Percentiles rank a stretch among this genome's conserved stretches.
Evolutionary conservation across 176 grass and related monocot genomes (phyloP).

Genomic region (Saccharum spontaneum): DNA sequence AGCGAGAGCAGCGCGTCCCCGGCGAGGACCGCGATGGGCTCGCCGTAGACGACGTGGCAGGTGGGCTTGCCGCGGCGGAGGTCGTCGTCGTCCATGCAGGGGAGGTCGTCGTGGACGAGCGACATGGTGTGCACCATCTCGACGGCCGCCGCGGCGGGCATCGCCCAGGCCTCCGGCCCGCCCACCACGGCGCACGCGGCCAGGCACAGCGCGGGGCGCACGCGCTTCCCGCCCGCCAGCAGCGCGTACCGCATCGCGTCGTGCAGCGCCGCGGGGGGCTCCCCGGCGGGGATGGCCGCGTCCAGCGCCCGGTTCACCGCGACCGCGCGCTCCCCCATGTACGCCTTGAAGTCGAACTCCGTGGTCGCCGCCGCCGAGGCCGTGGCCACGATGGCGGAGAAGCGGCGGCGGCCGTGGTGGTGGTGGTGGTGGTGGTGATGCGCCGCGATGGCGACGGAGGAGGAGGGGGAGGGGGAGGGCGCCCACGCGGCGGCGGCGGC

Average conservation of each 20-base stretch:
- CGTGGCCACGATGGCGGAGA: neutral
- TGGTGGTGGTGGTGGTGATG: no score
- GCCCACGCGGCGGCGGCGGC: neutral
- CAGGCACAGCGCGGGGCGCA: slow-evolving; percentile 67
- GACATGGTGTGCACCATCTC: slow-evolving; percentile 97
- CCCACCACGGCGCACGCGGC: slow-evolving; percentile 61
- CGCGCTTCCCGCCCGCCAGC: slow-evolving; percentile 77
- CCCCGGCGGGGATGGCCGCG: slow-evolving; percentile 39
- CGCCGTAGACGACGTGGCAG: slow-evolving; percentile 68
- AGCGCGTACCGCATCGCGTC: slow-evolving; percentile 87
- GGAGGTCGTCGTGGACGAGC: slow-evolving; percentile 78
- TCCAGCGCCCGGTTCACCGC: slow-evolving; percentile 63
- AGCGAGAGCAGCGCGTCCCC: slow-evolving; percentile 74
- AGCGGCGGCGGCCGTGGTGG: no score
- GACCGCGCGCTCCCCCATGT: slow-evolving; percentile 64
- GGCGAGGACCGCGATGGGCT: slow-evolving; percentile 71
- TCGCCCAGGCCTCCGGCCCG: slow-evolving; percentile 52
- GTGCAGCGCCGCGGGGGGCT: slow-evolving; percentile 47
- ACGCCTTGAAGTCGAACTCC: slow-evolving; percentile 67
- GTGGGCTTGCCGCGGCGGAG: slow-evolving; percentile 70
- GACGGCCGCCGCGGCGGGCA: slow-evolving; percentile 54
- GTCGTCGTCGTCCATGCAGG: slow-evolving; percentile 90
- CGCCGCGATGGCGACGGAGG: no score
- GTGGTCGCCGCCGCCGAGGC: neutral
- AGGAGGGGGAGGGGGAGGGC: neutral